These are phyloP conservation scores for Lepraria neglecta DNA, from an alignment of 495 filamentous ascomycete genomes.

Conservation along the genomic window DNA sequence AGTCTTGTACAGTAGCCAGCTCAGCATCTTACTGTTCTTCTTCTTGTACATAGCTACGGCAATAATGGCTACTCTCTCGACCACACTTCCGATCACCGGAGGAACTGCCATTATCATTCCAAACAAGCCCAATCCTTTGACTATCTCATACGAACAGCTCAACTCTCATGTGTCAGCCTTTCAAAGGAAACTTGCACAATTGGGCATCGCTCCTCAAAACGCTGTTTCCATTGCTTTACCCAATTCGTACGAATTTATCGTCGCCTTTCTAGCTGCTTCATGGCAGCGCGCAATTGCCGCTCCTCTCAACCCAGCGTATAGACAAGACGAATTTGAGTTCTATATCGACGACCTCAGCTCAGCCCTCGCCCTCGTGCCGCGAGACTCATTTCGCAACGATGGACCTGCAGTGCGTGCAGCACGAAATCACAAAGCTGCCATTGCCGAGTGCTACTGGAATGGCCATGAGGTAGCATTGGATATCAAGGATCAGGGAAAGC, in stretches of 20 bases:
- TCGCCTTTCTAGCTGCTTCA: constrained; percentile 69
- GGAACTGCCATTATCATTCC: constrained; percentile 62
- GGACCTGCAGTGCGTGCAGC: constrained; percentile 67
- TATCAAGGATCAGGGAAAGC: constrained; percentile 62
- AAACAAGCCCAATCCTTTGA: constrained; percentile 47
- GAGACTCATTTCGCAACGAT: constrained; percentile 54
- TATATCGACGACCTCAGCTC: constrained; percentile 80
- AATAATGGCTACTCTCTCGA: constrained; percentile 47
- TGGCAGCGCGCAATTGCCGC: constrained; percentile 76
- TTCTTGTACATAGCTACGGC: not conserved
- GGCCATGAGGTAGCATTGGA: constrained; percentile 61
- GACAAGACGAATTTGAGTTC: constrained; percentile 82
- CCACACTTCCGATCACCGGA: constrained; percentile 39
- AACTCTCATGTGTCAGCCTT: constrained; percentile 54
- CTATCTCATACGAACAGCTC: constrained; percentile 59
- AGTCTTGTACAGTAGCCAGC: too few species aligned
- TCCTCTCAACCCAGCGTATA: constrained; percentile 76
- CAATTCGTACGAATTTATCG: constrained; percentile 77
- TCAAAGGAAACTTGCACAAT: constrained; percentile 62
- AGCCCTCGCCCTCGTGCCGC: constrained; percentile 64
- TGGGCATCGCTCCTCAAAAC: constrained; percentile 56
- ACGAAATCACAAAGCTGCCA: constrained; percentile 64
- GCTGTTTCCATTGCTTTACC: constrained; percentile 71
- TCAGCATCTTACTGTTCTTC: too few species aligned
- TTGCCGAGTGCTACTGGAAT: constrained; percentile 78